Percentiles rank a stretch among this genome's conserved stretches.
phyloP scores from a whole-genome alignment of 208 protist species.

The Balamuthia mandrillaris region DNA sequence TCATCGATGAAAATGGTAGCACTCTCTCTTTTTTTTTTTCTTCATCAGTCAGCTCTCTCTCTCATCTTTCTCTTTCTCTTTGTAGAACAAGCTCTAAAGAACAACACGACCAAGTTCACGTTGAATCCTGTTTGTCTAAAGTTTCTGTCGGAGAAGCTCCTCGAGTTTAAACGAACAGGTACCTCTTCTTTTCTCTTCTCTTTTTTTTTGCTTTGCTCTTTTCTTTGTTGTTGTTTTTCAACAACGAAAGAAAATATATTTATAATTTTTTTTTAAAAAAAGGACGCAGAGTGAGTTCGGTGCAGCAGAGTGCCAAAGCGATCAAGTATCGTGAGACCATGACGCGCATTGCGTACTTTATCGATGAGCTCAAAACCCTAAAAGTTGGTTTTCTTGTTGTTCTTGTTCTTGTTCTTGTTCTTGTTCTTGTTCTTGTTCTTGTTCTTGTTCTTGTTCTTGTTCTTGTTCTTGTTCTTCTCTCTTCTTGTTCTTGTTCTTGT shows the following conservation, averaged over 20 bases:
- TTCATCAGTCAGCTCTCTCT: not conserved
- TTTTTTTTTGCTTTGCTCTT: not conserved
- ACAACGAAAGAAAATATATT: not conserved
- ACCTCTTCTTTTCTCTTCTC: not conserved
- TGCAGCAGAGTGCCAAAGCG: not conserved
- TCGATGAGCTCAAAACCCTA: conserved; percentile 21
- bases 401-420: too few species aligned
- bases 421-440: too few species aligned
- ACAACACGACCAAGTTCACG: not conserved
- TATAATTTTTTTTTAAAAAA: not conserved
- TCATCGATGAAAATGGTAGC: too few species aligned
- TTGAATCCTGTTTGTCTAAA: not conserved
- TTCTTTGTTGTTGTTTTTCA: too few species aligned
- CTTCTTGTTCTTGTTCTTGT: not conserved
- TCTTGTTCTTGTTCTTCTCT: not conserved
- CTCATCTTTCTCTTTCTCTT: not conserved
- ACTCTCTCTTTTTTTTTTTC: too few species aligned
- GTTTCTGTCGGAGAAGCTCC: not conserved
- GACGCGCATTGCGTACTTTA: not conserved
- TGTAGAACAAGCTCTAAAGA: not conserved
- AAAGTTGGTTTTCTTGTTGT: too few species aligned
- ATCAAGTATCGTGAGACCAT: not conserved
- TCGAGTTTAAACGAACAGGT: conserved; percentile 17
- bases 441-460: not conserved
- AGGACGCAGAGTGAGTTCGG: not conserved